These are phyloP conservation scores for Pythium graminicola DNA, from an alignment of 352 stramenopile genomes.

Conservation along the genomic window DNA sequence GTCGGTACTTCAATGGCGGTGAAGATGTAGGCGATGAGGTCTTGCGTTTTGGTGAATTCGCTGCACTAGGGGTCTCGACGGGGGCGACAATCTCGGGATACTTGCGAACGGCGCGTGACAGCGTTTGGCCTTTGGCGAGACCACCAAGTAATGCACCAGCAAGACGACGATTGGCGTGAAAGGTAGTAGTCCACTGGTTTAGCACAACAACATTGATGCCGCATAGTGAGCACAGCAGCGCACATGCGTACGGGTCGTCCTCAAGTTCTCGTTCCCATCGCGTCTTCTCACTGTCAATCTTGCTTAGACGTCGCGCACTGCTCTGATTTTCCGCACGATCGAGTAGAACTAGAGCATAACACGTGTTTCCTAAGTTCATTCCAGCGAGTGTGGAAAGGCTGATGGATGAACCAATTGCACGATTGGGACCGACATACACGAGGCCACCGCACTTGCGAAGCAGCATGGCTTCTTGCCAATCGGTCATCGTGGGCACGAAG, in stretches of 20 bases:
- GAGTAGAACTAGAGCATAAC: slow-evolving; percentile 61
- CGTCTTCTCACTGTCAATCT: slow-evolving; percentile 77
- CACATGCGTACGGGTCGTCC: slow-evolving; percentile 48
- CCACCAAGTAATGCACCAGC: slow-evolving; percentile 41
- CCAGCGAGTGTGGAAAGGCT: slow-evolving; percentile 39
- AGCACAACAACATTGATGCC: slow-evolving; percentile 68
- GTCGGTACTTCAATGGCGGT: slow-evolving; percentile 10
- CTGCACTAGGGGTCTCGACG: not conserved
- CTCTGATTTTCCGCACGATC: slow-evolving; percentile 75
- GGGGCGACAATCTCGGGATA: slow-evolving; percentile 33
- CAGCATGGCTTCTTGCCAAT: slow-evolving; percentile 68
- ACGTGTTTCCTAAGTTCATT: slow-evolving; percentile 60
- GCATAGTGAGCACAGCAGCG: slow-evolving; percentile 65
- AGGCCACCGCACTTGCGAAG: slow-evolving; percentile 47
- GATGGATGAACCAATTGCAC: slow-evolving; percentile 48
- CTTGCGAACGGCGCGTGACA: slow-evolving; percentile 59
- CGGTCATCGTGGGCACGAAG: slow-evolving; percentile 46
- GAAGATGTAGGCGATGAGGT: not conserved
- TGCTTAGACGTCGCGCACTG: slow-evolving; percentile 77
- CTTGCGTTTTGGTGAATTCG: not conserved
- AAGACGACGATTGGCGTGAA: slow-evolving; percentile 63
- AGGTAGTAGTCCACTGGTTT: slow-evolving; percentile 81
- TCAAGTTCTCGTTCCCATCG: slow-evolving; percentile 55
- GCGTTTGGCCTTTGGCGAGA: slow-evolving; percentile 41
- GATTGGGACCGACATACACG: slow-evolving; percentile 67